These are phyloP conservation scores for Colletotrichum sp. DNA, from an alignment of 2,329 filamentous ascomycete genomes.

Conservation along the genomic window DNA sequence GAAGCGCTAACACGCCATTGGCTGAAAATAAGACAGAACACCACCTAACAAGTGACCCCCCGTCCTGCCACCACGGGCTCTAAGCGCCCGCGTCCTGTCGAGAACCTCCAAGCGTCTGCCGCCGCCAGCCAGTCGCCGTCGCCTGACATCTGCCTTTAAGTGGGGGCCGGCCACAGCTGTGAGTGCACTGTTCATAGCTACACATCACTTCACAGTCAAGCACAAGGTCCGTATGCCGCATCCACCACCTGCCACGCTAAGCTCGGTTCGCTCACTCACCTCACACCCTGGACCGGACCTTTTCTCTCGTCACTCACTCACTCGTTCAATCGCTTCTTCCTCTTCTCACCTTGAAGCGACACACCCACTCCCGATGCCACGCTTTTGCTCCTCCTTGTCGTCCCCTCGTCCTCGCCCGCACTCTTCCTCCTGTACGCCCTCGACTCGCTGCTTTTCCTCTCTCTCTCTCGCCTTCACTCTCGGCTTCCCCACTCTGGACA, in stretches of 20 bases:
- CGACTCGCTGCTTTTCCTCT: neutral
- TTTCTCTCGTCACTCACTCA: neutral
- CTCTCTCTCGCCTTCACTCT: neutral
- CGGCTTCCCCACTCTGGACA: neutral
- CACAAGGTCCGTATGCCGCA: neutral
- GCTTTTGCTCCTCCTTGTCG: neutral
- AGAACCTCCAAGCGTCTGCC: neutral
- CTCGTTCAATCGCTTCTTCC: neutral
- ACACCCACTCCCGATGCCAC: neutral
- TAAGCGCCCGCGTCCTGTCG: conserved; percentile 18
- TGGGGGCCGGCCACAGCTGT: neutral
- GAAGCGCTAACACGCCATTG: conserved; percentile 30
- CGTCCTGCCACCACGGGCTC: neutral
- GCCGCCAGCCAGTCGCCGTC: conserved; percentile 2
- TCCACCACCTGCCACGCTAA: neutral
- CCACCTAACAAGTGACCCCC: neutral
- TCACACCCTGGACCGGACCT: conserved; percentile 1
- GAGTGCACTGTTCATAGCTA: neutral
- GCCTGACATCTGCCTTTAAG: conserved; percentile 11
- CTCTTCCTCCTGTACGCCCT: neutral
- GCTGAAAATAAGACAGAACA: conserved; percentile 11
- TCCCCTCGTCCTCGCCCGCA: neutral
- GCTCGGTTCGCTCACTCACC: conserved; percentile 11
- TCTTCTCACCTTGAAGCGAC: neutral
- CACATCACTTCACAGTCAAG: neutral